Evolutionary conservation across 306 rosid species (phyloP).

Genomic region (Cucumis sativus): DNA sequence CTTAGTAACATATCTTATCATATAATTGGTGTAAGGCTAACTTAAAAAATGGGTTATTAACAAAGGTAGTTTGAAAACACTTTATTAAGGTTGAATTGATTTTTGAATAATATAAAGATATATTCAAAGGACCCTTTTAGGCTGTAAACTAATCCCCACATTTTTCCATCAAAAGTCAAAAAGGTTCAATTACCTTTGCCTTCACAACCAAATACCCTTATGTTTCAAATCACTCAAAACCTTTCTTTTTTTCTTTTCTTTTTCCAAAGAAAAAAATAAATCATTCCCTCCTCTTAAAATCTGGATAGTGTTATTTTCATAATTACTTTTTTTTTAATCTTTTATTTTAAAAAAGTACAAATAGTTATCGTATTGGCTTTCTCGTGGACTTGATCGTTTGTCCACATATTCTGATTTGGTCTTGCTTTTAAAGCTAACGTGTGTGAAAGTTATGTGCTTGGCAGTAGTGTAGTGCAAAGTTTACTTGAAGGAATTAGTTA

Average conservation of each 20-base stretch:
- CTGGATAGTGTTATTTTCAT: not conserved
- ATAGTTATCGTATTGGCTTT: too few species aligned
- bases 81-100: not conserved
- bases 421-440: too few species aligned
- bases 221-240: not conserved
- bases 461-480: too few species aligned
- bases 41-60: conserved; percentile 1
- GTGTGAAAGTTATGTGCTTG: too few species aligned
- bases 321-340: not conserved
- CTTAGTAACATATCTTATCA: not conserved
- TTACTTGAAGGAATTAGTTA: too few species aligned
- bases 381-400: too few species aligned
- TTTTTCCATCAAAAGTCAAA: conserved; percentile 39
- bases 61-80: not conserved
- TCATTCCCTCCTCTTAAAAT: not conserved
- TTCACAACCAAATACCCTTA: conserved; percentile 30
- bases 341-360: too few species aligned
- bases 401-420: too few species aligned
- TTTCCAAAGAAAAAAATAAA: not conserved
- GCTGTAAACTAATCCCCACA: conserved; percentile 4
- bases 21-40: not conserved
- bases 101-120: not conserved
- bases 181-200: conserved; percentile 53
- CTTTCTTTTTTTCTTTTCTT: not conserved
- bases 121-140: not conserved